Conservation (phyloP, 306 rosid species). For the Erythrophleum fordii region DNA sequence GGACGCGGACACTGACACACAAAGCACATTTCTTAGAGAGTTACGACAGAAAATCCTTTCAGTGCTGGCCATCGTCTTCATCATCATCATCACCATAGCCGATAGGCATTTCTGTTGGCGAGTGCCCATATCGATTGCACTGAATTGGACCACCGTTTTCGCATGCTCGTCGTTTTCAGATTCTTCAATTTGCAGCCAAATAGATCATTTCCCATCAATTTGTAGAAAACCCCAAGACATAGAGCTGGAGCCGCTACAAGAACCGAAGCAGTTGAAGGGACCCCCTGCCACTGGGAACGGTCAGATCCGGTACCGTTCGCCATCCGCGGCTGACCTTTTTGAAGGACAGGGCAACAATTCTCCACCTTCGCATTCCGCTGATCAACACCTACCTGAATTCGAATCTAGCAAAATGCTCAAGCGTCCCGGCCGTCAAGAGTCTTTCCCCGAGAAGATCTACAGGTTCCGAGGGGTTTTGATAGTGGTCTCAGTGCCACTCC, state of each 20-base stretch:
- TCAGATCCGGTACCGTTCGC: slow-evolving; percentile 80
- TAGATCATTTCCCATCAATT: not conserved
- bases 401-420: slow-evolving; percentile 68
- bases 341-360: slow-evolving; percentile 52
- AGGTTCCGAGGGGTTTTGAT: slow-evolving; percentile 64
- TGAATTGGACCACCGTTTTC: not conserved
- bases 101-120: not conserved
- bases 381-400: slow-evolving; percentile 46
- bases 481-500: slow-evolving; percentile 65
- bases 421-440: slow-evolving; percentile 63
- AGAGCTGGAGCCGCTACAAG: slow-evolving; percentile 72
- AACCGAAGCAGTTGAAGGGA: slow-evolving; percentile 56
- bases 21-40: not conserved
- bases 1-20: not conserved
- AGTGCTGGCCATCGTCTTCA: not conserved
- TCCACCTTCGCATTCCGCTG: slow-evolving; percentile 48
- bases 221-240: not conserved
- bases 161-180: not conserved
- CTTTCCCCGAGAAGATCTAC: slow-evolving; percentile 66
- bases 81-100: not conserved
- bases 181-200: not conserved
- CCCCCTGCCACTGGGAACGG: slow-evolving; percentile 60
- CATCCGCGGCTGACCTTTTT: slow-evolving; percentile 67
- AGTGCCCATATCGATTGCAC: not conserved
- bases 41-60: not conserved